Evolutionary conservation across 345 rosid species (phyloP), one percentile per base, ranked within the genome.

Genomic region (Eucalyptus sp.): DNA sequence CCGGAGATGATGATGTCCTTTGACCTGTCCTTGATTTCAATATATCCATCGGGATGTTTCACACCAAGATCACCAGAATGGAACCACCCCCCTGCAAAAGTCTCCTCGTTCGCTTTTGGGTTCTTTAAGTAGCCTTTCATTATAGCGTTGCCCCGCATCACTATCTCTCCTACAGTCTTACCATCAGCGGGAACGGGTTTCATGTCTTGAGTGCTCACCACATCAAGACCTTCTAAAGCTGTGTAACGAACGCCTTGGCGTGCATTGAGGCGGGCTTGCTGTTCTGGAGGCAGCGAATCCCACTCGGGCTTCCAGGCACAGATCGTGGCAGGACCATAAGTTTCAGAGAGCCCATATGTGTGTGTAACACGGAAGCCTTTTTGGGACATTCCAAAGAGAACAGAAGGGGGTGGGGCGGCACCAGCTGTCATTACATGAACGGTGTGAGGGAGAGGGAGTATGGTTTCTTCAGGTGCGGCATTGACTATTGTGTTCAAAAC

Each of bases 301-400:
- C 99, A 96, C 91, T 95, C 98, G 2, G 99, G 99, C 89, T 97
- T 96, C 99, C 98, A 94, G 8, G 97, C 98, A 81, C 99, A 96
- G 27, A 98, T 91, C 0, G 98, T 94, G 52, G 97, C 94, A 37
- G 99, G 99, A 33, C 99, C 99, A 17, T 94, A 96, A 51, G 98
- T 95, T 93, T 98, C 99, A 27, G 99, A 95, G 89, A 96, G 98
- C 49, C 99, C 99, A 56, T 96, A 97, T 18, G 97, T 94, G 94
- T 97, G 98, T 50, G 99, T 91, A 71, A 96, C 95, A 12, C 94
- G 94, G 92, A 98, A 97, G 88, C 98, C 99, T 48, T 92, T 95
- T 85, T 94, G 92, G 54, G 95, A 92, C 99, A 97, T 97, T 49
- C 92, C 93, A 66, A 87, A 91, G 93, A 96, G 96, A 62, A 96